Evolutionary conservation across 441 rosid species (phyloP).

Genomic region (Sinapis alba): DNA sequence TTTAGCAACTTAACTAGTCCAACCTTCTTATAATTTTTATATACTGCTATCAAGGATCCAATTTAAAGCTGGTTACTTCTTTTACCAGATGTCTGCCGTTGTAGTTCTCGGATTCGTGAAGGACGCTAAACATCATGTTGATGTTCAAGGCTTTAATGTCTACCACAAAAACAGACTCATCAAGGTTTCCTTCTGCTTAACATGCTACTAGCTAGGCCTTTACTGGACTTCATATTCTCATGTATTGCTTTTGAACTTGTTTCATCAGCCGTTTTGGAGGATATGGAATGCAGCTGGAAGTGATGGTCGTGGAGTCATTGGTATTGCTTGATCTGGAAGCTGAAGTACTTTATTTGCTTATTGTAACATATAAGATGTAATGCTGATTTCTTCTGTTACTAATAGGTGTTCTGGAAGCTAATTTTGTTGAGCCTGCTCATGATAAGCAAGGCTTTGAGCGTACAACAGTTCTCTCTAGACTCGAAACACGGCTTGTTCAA

Average conservation of each 20-base stretch:
- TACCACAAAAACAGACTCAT: constrained; percentile 94
- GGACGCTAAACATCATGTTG: constrained; percentile 82
- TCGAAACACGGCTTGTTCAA: constrained; percentile 56
- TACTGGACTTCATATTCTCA: constrained; percentile 4
- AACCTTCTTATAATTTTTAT: constrained; percentile 5
- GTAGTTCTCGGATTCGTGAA: constrained; percentile 90
- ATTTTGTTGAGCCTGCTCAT: constrained; percentile 74
- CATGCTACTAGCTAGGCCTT: background rate
- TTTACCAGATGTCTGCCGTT: constrained; percentile 61
- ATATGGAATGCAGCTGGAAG: constrained; percentile 89
- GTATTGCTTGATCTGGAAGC: constrained; percentile 38
- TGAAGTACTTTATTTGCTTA: background rate
- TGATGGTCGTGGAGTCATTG: constrained; percentile 92
- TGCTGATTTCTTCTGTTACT: constrained; percentile 27
- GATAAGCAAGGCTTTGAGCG: constrained; percentile 78
- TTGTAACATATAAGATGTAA: background rate
- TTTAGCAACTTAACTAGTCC: background rate
- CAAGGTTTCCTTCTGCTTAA: constrained; percentile 53
- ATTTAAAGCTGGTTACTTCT: constrained; percentile 32
- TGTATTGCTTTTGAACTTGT: constrained; percentile 1
- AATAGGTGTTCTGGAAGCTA: constrained; percentile 78
- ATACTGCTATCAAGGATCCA: constrained; percentile 4
- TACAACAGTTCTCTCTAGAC: constrained; percentile 64
- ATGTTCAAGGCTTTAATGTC: constrained; percentile 91
- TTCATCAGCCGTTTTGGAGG: constrained; percentile 92